Percentiles rank a stretch among this genome's conserved stretches.
Conservation (phyloP, 257 asterid genomes). For the Leonotis leonurus region DNA sequence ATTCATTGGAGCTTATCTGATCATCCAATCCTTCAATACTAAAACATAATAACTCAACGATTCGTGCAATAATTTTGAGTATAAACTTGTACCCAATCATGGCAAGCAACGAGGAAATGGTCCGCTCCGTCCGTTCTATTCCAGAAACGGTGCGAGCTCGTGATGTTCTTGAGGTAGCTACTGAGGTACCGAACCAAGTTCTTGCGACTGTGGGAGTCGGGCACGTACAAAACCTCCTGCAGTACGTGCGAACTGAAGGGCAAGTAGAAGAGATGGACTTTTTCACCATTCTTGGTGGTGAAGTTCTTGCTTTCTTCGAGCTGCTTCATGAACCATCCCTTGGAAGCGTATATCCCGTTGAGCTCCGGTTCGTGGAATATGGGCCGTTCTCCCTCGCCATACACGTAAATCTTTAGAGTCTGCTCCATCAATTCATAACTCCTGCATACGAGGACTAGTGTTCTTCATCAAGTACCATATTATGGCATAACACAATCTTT, state of each 20-base stretch:
- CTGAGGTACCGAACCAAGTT: slow-evolving; percentile 40
- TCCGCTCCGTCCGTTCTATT: slow-evolving; percentile 57
- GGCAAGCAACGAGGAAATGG: slow-evolving; percentile 83
- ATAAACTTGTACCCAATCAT: slow-evolving; percentile 58
- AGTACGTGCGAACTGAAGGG: slow-evolving; percentile 60
- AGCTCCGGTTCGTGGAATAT: slow-evolving; percentile 60
- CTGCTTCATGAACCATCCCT: slow-evolving; percentile 86
- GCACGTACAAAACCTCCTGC: slow-evolving; percentile 44
- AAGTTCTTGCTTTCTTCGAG: slow-evolving; percentile 44
- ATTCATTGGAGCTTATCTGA: too few species aligned
- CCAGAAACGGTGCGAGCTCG: slow-evolving; percentile 47
- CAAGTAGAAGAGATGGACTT: slow-evolving; percentile 67
- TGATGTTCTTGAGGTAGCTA: slow-evolving; percentile 48
- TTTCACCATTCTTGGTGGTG: slow-evolving; percentile 37
- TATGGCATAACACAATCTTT: too few species aligned
- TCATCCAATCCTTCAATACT: too few species aligned
- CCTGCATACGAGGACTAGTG: slow-evolving; percentile 28
- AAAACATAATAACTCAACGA: too few species aligned
- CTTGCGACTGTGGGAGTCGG: slow-evolving; percentile 47
- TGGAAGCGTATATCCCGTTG: slow-evolving; percentile 69
- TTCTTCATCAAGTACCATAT: not conserved
- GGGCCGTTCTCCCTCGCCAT: slow-evolving; percentile 60
- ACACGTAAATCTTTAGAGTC: slow-evolving; percentile 54
- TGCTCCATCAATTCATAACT: slow-evolving; percentile 72
- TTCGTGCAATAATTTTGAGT: too few species aligned